These are phyloP conservation scores for Phytopythium montanum DNA, from an alignment of 352 stramenopile genomes.

Conservation along the genomic window DNA sequence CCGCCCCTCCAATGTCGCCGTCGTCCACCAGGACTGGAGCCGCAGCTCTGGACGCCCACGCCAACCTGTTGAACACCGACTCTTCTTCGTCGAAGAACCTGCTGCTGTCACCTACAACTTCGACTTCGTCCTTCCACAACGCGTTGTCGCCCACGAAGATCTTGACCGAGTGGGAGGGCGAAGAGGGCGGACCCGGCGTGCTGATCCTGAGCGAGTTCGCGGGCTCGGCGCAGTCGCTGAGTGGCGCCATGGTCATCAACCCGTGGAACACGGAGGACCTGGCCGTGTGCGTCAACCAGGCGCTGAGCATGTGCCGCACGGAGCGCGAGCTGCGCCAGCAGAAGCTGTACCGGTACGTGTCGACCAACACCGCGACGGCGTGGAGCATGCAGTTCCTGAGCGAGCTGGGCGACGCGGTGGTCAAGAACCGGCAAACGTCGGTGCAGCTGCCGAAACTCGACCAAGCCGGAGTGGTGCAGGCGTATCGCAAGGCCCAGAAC, in stretches of 20 bases:
- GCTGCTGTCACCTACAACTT: slow-evolving; percentile 19
- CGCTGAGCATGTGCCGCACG: slow-evolving; percentile 77
- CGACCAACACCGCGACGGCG: slow-evolving; percentile 74
- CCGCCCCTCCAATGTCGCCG: neutral
- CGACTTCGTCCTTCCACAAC: slow-evolving; percentile 16
- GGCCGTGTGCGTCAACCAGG: slow-evolving; percentile 74
- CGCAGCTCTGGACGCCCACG: neutral
- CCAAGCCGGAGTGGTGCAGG: slow-evolving; percentile 44
- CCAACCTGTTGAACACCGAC: neutral
- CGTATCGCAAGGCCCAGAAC: slow-evolving; percentile 69
- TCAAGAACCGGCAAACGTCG: slow-evolving; percentile 50
- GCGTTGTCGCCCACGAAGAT: slow-evolving; percentile 44
- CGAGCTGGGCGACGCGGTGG: slow-evolving; percentile 58
- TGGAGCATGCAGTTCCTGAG: slow-evolving; percentile 84
- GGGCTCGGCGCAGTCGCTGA: slow-evolving; percentile 84
- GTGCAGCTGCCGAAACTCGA: slow-evolving; percentile 62
- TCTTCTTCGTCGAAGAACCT: slow-evolving; percentile 6
- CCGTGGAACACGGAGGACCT: slow-evolving; percentile 88
- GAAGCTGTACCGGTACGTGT: slow-evolving; percentile 89
- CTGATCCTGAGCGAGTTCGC: slow-evolving; percentile 89
- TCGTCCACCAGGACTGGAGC: neutral
- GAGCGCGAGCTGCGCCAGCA: slow-evolving; percentile 87
- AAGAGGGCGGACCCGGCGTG: slow-evolving; percentile 79
- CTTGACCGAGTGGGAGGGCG: slow-evolving; percentile 71
- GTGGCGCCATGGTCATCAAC: slow-evolving; percentile 84